phyloP scores from a whole-genome alignment of 2,329 filamentous ascomycete species.

The Monosporascus sp. region DNA sequence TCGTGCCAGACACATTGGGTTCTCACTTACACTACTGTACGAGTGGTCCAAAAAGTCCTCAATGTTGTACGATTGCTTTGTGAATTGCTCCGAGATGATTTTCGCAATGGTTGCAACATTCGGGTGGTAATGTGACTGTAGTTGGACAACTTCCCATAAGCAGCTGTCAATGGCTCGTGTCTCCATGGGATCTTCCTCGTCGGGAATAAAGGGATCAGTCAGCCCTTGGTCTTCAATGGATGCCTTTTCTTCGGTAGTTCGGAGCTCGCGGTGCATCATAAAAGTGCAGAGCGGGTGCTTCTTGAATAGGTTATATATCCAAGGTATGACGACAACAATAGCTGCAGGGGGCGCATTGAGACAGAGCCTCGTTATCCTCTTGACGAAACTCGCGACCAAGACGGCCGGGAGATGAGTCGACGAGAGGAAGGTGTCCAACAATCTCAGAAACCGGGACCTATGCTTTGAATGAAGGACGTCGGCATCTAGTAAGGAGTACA shows the following conservation, averaged over 20 bases:
- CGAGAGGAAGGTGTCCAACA: slow-evolving; percentile 83
- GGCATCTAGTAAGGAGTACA: slow-evolving; percentile 86
- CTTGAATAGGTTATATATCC: slow-evolving; percentile 92
- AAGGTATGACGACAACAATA: slow-evolving; percentile 84
- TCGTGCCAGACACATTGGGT: slow-evolving; percentile 1
- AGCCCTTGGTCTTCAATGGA: slow-evolving; percentile 56
- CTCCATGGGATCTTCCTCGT: slow-evolving; percentile 76
- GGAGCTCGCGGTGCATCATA: slow-evolving; percentile 80
- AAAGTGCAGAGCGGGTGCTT: slow-evolving; percentile 88
- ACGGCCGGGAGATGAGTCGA: slow-evolving; percentile 90
- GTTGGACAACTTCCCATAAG: slow-evolving; percentile 88
- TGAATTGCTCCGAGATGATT: slow-evolving; percentile 95
- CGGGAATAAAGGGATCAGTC: slow-evolving; percentile 70
- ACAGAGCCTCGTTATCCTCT: slow-evolving; percentile 77
- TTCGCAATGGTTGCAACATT: slow-evolving; percentile 92
- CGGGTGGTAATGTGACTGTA: slow-evolving; percentile 92
- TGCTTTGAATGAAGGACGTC: slow-evolving; percentile 90
- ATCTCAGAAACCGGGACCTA: slow-evolving; percentile 85
- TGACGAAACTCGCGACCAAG: slow-evolving; percentile 93
- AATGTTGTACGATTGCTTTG: slow-evolving; percentile 89
- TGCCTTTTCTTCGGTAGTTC: slow-evolving; percentile 52
- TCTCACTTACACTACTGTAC: slow-evolving; percentile 66
- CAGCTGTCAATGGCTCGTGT: slow-evolving; percentile 87
- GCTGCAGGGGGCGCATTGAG: slow-evolving; percentile 87
- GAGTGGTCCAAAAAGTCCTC: slow-evolving; percentile 97